Conservation (phyloP, 805 yeast species). For the Henningerozyma blattae region DNA sequence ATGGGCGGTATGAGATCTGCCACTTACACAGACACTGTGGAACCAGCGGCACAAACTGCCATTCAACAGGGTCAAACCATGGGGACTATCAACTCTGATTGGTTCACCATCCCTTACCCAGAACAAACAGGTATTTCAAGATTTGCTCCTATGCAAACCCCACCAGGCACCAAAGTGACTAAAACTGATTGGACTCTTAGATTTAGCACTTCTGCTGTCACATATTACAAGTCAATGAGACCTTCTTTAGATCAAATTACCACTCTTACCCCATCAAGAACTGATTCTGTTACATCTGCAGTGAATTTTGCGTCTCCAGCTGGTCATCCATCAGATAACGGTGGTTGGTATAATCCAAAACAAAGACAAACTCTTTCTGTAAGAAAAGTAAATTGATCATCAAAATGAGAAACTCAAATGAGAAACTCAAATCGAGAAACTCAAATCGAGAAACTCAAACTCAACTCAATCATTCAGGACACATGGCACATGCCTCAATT, state of each 20-base stretch:
- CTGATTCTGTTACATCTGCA: constrained; percentile 49
- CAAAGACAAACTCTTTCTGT: constrained; percentile 29
- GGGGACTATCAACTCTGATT: constrained; percentile 32
- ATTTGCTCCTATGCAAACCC: constrained; percentile 88
- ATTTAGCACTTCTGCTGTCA: constrained; percentile 56
- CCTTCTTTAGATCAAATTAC: constrained; percentile 31
- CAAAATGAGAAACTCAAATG: too few species aligned
- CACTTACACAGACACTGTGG: constrained; percentile 33
- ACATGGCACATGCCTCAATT: too few species aligned
- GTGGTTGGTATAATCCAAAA: constrained; percentile 55
- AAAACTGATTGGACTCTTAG: constrained; percentile 52
- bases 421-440: too few species aligned
- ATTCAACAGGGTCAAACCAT: constrained; percentile 27
- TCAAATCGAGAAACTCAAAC: too few species aligned
- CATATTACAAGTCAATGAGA: constrained; percentile 39
- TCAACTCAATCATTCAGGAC: too few species aligned
- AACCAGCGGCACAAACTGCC: constrained; percentile 32
- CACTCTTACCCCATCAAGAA: constrained; percentile 81
- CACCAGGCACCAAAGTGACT: constrained; percentile 66
- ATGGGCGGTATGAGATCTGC: constrained; percentile 51
- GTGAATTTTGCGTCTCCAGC: constrained; percentile 66
- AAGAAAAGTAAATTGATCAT: constrained; percentile 19
- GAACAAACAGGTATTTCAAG: constrained; percentile 67
- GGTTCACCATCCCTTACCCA: constrained; percentile 62
- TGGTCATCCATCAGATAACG: constrained; percentile 46